phyloP scores from a whole-genome alignment of 2,329 filamentous ascomycete genomes.

The Fusarium heterosporum region DNA sequence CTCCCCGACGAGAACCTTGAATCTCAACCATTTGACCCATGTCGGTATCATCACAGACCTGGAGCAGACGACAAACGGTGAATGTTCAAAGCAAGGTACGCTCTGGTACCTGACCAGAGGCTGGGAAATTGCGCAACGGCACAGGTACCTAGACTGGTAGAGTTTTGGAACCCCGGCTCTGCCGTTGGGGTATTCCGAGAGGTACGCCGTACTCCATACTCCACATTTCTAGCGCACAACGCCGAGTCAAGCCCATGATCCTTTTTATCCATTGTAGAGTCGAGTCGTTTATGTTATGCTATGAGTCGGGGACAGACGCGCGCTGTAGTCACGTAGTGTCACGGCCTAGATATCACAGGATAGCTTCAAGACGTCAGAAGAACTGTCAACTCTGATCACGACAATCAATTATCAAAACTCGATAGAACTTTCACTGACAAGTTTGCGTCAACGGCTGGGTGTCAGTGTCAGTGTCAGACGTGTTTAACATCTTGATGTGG shows the following conservation, averaged over 20 bases:
- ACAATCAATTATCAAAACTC: background rate
- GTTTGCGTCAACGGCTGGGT: conserved; percentile 30
- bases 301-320: conserved; percentile 13
- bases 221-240: conserved; percentile 43
- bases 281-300: background rate
- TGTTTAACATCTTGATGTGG: conserved; percentile 25
- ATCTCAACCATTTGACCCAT: conserved; percentile 37
- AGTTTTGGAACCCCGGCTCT: conserved; percentile 38
- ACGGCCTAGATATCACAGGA: conserved; percentile 4
- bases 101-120: conserved; percentile 37
- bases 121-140: conserved; percentile 42
- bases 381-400: background rate
- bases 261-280: conserved; percentile 21
- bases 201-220: conserved; percentile 6
- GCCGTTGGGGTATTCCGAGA: conserved; percentile 26
- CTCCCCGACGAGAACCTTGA: conserved; percentile 34
- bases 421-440: conserved; percentile 21
- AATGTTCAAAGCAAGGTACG: conserved; percentile 23
- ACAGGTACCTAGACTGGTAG: conserved; percentile 27
- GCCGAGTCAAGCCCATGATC: conserved; percentile 41
- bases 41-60: conserved; percentile 33
- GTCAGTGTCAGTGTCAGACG: background rate
- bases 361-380: background rate
- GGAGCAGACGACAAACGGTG: conserved; percentile 29
- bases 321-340: background rate